A percentile compares a stretch with the other conserved stretches of the same genome.
Evolutionary conservation across 805 yeast genomes (phyloP).

Genomic region (Diddensiella santjacobensis): DNA sequence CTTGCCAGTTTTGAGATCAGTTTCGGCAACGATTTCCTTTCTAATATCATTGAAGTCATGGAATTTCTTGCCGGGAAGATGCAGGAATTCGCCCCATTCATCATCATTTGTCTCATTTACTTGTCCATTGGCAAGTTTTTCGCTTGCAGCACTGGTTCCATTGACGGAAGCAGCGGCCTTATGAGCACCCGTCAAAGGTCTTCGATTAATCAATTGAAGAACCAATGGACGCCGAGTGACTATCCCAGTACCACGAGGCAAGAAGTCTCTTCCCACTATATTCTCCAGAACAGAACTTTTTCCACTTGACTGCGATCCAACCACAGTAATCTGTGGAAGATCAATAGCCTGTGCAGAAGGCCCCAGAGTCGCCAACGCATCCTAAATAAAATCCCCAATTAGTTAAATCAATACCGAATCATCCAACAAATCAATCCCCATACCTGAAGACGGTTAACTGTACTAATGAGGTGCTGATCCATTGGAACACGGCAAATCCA

Average conservation of each 20-base stretch:
- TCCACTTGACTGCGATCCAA: constrained; percentile 88
- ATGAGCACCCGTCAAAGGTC: constrained; percentile 33
- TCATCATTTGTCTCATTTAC: constrained; percentile 30
- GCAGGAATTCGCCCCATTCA: constrained; percentile 98
- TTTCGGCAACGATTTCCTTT: constrained; percentile 84
- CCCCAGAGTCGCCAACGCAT: constrained; percentile 91
- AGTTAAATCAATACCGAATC: neutral
- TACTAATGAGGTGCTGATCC: constrained; percentile 77
- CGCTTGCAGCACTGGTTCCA: neutral
- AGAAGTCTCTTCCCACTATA: constrained; percentile 85
- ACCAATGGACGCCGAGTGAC: constrained; percentile 85
- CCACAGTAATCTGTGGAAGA: constrained; percentile 84
- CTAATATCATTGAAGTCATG: constrained; percentile 87
- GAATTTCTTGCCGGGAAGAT: constrained; percentile 82
- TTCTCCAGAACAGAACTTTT: constrained; percentile 86
- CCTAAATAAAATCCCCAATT: constrained; percentile 46
- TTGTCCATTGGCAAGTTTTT: constrained; percentile 7
- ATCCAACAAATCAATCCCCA: no score
- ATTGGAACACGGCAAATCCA: no score
- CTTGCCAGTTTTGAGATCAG: constrained; percentile 70
- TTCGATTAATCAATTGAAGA: constrained; percentile 71
- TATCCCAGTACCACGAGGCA: constrained; percentile 88
- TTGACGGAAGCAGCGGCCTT: constrained; percentile 17
- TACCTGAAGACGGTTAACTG: constrained; percentile 69
- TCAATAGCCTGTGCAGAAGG: constrained; percentile 78